Conservation (phyloP, 2,329 filamentous ascomycete species). For the Pestalotiopsis sp. region DNA sequence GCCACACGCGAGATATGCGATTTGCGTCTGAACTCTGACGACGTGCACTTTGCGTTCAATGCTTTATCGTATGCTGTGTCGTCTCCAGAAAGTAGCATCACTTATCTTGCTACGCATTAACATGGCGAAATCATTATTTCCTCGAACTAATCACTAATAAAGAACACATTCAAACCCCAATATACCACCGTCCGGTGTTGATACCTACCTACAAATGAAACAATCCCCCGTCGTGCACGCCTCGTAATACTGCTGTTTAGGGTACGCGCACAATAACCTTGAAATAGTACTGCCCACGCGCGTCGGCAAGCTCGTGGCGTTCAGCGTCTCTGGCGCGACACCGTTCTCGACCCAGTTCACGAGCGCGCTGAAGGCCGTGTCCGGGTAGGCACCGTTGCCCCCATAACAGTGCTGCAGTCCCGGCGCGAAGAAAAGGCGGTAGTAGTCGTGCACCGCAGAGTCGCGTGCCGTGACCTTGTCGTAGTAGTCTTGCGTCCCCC, state of each 20-base stretch:
- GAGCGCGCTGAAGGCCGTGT: not conserved
- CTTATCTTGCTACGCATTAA: too few species aligned
- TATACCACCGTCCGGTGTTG: not conserved
- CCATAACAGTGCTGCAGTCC: not conserved
- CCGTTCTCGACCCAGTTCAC: conserved; percentile 3
- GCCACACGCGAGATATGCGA: too few species aligned
- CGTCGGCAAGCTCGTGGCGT: not conserved
- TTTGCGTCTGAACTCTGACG: too few species aligned
- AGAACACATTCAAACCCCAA: not conserved
- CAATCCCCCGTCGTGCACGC: not conserved
- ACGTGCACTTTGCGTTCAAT: too few species aligned
- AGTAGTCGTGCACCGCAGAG: not conserved
- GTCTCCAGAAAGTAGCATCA: too few species aligned
- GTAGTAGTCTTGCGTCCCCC: not conserved
- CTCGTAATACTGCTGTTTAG: not conserved
- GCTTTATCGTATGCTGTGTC: not conserved
- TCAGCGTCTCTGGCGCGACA: not conserved
- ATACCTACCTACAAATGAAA: not conserved
- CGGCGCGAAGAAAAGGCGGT: not conserved
- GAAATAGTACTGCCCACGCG: not conserved
- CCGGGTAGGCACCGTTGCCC: not conserved
- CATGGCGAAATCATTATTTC: not conserved
- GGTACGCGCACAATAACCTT: not conserved
- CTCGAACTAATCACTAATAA: not conserved
- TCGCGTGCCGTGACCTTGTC: not conserved